Percentiles rank a stretch among this genome's conserved stretches.
Evolutionary conservation across 1,284 basidiomycete species (phyloP).

Genomic region (Cystobasidium slooffiae): DNA sequence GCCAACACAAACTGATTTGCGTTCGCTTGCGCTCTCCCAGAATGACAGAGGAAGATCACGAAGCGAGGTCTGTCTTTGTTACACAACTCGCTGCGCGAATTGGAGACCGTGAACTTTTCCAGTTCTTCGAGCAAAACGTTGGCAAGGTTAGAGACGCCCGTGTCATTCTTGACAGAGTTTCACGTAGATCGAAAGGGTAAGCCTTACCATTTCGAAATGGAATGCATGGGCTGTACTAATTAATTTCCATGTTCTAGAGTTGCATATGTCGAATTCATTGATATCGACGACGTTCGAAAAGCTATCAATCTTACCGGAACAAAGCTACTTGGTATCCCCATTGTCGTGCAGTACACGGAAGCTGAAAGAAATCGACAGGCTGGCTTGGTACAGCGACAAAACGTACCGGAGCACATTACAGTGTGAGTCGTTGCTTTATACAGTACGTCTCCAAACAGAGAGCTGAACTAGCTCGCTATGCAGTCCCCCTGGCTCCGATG

Average conservation of each 20-base stretch:
- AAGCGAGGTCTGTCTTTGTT: slow-evolving; percentile 96
- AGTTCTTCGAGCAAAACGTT: slow-evolving; percentile 96
- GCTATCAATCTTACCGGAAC: slow-evolving; percentile 88
- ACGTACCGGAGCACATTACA: slow-evolving; percentile 38
- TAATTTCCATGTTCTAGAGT: slow-evolving; percentile 63
- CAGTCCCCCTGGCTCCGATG: slow-evolving; percentile 55
- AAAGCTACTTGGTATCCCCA: slow-evolving; percentile 95
- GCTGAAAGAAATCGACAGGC: slow-evolving; percentile 84
- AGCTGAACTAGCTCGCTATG: background rate
- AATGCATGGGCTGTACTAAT: slow-evolving; percentile 42
- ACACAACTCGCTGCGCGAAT: slow-evolving; percentile 94
- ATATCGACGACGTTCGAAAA: slow-evolving; percentile 85
- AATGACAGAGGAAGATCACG: slow-evolving; percentile 66
- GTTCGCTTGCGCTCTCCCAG: slow-evolving; percentile 55
- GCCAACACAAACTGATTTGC: background rate
- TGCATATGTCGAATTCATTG: slow-evolving; percentile 94
- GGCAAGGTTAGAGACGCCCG: slow-evolving; percentile 90
- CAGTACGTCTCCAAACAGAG: background rate
- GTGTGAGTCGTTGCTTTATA: slow-evolving; percentile 20
- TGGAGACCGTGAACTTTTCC: slow-evolving; percentile 91
- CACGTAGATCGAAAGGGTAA: slow-evolving; percentile 92
- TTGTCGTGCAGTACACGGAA: slow-evolving; percentile 93
- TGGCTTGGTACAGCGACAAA: slow-evolving; percentile 36
- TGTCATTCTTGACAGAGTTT: slow-evolving; percentile 91
- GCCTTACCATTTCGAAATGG: slow-evolving; percentile 50